These are phyloP conservation scores for Starmerella etchellsii DNA, from an alignment of 805 yeast genomes.

Conservation along the genomic window DNA sequence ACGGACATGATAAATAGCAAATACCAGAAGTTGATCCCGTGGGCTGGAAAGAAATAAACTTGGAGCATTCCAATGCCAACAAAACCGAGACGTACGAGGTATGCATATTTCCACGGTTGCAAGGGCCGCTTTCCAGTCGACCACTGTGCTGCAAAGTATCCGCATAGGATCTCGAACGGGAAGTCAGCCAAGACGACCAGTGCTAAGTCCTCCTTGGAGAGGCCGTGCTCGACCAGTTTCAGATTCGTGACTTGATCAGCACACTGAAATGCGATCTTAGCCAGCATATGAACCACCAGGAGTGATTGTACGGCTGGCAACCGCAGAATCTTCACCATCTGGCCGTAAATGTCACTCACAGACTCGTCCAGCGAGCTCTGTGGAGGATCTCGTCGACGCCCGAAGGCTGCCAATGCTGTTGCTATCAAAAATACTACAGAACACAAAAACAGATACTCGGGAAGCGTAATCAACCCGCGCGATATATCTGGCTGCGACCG, in stretches of 20 bases:
- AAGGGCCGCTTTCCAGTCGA: conserved; percentile 58
- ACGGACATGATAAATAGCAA: conserved; percentile 65
- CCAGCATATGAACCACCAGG: conserved; percentile 57
- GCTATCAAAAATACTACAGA: conserved; percentile 59
- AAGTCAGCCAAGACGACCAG: conserved; percentile 86
- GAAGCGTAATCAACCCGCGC: conserved; percentile 55
- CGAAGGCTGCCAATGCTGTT: conserved; percentile 45
- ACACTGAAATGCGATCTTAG: conserved; percentile 88
- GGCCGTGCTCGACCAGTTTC: conserved; percentile 79
- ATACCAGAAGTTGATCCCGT: conserved; percentile 39
- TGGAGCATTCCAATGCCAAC: conserved; percentile 65
- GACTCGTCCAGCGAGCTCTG: conserved; percentile 25
- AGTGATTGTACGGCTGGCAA: conserved; percentile 59
- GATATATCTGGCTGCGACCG: conserved; percentile 43
- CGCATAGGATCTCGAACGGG: conserved; percentile 90
- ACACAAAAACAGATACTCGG: conserved; percentile 65
- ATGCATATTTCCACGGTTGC: conserved; percentile 83
- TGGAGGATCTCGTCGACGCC: conserved; percentile 53
- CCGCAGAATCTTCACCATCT: conserved; percentile 32
- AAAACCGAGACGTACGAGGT: conserved; percentile 63
- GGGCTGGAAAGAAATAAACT: conserved; percentile 57
- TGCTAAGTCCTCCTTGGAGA: conserved; percentile 85
- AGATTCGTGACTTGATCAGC: conserved; percentile 93
- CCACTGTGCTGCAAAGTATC: conserved; percentile 94
- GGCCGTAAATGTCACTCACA: conserved; percentile 22